These are phyloP conservation scores for Aristolochia contorta DNA, from an alignment of 164 flowering plant species.

Conservation along the genomic window DNA sequence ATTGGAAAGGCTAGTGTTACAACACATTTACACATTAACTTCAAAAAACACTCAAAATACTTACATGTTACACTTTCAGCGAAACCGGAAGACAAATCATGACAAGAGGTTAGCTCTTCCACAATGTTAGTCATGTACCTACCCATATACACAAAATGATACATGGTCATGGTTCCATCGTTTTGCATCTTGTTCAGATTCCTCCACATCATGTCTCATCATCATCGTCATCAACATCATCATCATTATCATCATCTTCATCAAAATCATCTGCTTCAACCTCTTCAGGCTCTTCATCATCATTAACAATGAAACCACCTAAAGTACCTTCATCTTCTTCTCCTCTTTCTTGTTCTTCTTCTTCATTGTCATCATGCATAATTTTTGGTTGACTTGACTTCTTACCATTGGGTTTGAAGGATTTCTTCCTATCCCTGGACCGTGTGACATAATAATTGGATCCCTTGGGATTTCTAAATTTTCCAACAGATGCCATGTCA, in stretches of 20 bases:
- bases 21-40: too few relatives aligned
- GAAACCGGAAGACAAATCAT: too few relatives aligned
- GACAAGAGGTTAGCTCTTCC: too few relatives aligned
- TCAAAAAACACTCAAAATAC: too few relatives aligned
- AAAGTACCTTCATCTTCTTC: conserved; percentile 62
- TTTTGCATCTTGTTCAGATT: too few relatives aligned
- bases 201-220: too few relatives aligned
- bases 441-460: conserved; percentile 40
- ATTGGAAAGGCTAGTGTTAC: too few relatives aligned
- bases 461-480: conserved; percentile 23
- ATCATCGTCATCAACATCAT: background rate
- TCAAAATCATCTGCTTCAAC: conserved; percentile 33
- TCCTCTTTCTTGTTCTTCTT: conserved; percentile 17
- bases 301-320: conserved; percentile 67
- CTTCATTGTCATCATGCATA: conserved; percentile 10
- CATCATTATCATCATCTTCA: conserved; percentile 8
- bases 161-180: too few relatives aligned
- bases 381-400: conserved; percentile 12
- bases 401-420: conserved; percentile 6
- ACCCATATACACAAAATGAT: too few relatives aligned
- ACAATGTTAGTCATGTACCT: too few relatives aligned
- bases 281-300: conserved; percentile 43
- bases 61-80: too few relatives aligned
- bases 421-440: conserved; percentile 33
- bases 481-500: conserved; percentile 30